Evolutionary conservation across 1,284 basidiomycete genomes (phyloP), one percentile per base, ranked within the genome.

Genomic region (Fistulinella cinereoalba): DNA sequence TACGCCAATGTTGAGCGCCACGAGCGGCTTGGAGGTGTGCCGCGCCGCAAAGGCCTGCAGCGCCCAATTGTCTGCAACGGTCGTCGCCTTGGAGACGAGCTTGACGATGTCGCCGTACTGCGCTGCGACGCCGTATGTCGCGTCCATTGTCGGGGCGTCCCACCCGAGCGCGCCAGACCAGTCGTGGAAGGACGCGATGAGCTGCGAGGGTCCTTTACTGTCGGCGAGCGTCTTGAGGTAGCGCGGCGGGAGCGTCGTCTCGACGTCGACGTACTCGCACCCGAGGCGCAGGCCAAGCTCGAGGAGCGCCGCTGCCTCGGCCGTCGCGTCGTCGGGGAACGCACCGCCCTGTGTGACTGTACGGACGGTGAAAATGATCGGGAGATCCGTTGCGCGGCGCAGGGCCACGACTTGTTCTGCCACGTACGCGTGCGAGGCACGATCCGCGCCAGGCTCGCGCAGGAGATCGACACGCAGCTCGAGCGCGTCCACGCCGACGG

Each of bases 131-230:
- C 75, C 74, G 64, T 89, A 90, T 61, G 86, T 88, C 49, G 81
- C 78, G 56, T 81, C 78, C 36, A 89, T 83, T 22, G 76, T 67
- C 4, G 77, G 66, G 11, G 85, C 76, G 53, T 83, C 77, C 96
- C 96, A 99, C 53, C 80, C 80, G 72, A 97, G 77, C 18, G 76
- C 72, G 3, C 96, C 95, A 32, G 80, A 84, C 85, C 88, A 93
- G 62, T 99, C 94, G 65, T 98, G 95, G 83, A 85, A 96, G 10
- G 93, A 97, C 0, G 92, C 90, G 49, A 99, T 85, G 59, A 98
- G 82, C 57, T 87, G 77, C 0, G 89, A 86, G 34, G 74, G 64
- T 0, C 91, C 85, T 65, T 93, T 94, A 44, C 42, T 44, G 37
- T 23, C 22, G 23, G 75, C 67, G 41, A 98, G 71, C 2, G 79